phyloP scores from a whole-genome alignment of 1,139 yeast species.

The Hyphopichia burtonii region DNA sequence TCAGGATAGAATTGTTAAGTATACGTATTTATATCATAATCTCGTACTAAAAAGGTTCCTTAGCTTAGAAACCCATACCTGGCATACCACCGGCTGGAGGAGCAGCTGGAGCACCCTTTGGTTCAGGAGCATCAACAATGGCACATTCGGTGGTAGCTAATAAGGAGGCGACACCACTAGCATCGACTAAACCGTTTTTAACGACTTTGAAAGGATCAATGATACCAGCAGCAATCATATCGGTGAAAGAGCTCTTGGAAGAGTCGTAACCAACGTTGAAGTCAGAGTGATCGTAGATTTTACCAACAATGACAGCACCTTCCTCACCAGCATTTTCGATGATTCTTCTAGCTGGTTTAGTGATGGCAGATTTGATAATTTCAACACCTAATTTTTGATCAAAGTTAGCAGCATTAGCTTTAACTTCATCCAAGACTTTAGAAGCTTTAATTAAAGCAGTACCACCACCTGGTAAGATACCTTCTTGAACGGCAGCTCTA shows the following conservation, averaged over 20 bases:
- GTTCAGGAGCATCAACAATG: conserved; percentile 95
- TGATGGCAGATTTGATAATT: conserved; percentile 91
- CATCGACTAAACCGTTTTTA: conserved; percentile 94
- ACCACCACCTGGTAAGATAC: conserved; percentile 99
- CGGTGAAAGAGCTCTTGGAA: conserved; percentile 89
- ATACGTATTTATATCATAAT: conserved; percentile 1
- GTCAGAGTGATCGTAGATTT: conserved; percentile 81
- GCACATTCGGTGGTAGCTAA: conserved; percentile 99
- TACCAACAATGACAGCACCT: conserved; percentile 96
- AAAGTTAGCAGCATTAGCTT: conserved; percentile 73
- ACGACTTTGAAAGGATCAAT: conserved; percentile 99
- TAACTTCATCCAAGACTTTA: conserved; percentile 70
- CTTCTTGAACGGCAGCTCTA: conserved; percentile 99
- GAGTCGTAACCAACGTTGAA: conserved; percentile 95
- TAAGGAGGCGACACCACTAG: conserved; percentile 96
- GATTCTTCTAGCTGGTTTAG: conserved; percentile 95
- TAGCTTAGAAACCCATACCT: conserved; percentile 36
- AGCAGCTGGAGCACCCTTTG: conserved; percentile 65
- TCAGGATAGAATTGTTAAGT: not conserved
- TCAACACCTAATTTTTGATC: conserved; percentile 98
- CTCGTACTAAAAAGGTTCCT: not conserved
- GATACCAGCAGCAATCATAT: conserved; percentile 96
- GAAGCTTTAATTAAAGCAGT: conserved; percentile 97
- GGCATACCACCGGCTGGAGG: conserved; percentile 58
- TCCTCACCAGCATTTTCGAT: conserved; percentile 99